Evolutionary conservation across 2,329 filamentous ascomycete species (phyloP), one percentile per base, ranked within the genome.

Genomic region (Penicillium psychrosexuale): DNA sequence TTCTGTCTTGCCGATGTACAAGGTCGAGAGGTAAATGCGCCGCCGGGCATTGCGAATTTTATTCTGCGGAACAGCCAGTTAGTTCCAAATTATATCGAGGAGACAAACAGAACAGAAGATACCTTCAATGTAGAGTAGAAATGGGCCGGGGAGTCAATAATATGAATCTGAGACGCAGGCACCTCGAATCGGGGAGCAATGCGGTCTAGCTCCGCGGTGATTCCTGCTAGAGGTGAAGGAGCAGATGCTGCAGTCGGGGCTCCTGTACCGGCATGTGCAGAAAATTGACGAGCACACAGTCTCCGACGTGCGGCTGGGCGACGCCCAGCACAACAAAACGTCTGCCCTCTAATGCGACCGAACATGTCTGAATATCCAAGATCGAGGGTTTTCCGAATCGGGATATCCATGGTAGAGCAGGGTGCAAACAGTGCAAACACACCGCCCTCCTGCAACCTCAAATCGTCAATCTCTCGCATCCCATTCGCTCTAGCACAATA

Each of bases 1-100:
- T 74, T 99, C 94, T 1, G 89, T 89, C 72, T 93, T 96, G 60
- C 94, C 94, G 70, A 99, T 94, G 71, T 99, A 99, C 49, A 99
- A 78, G 0, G 94, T 99, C n/a, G 92, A 96, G 47, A 99, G 78
- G 71, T 95, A 99, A 62, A 99, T 88, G 56, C 90, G 84, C 49
- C 77, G 81, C 72, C 90, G 84, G 9, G 94, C 94, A 59, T 82
- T 83, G 49, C 83, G 83, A 69, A 99, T 97, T 76, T 92, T 96
- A 60, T 82, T 76, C 88, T 92, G 69, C 53, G 61, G 43, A 60
- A 31, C 27, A 53, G 24, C 31, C 38, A 51, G 34, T 54, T 33
- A 45, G 43, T 30, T 33, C 24, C 6, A 37, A 42, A 39, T 22
- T 57, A 22, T 38, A 57, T 22, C 37, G 43, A 56, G 38, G 53